These are phyloP conservation scores for Phytophthora litchii DNA, from an alignment of 352 stramenopile genomes.

Conservation along the genomic window DNA sequence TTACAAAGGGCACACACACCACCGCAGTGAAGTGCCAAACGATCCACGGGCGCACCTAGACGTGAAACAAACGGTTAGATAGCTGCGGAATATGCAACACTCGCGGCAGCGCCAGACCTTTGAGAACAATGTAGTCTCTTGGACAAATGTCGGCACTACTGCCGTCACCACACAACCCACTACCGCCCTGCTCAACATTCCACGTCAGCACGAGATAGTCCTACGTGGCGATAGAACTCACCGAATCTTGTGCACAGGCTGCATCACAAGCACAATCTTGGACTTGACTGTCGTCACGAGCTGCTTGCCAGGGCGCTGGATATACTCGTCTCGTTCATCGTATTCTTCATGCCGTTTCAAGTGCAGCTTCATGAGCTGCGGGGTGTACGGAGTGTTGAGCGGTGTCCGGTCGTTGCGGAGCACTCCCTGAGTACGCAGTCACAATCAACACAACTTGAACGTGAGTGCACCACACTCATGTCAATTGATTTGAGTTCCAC, in stretches of 20 bases:
- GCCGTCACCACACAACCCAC: slow-evolving; percentile 43
- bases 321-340: slow-evolving; percentile 40
- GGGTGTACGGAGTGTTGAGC: slow-evolving; percentile 86
- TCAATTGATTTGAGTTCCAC: slow-evolving; percentile 7
- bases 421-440: slow-evolving; percentile 41
- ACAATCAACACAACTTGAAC: background rate
- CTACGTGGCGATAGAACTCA: slow-evolving; percentile 28
- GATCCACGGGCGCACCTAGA: slow-evolving; percentile 59
- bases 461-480: slow-evolving; percentile 6
- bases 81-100: slow-evolving; percentile 1
- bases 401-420: slow-evolving; percentile 76
- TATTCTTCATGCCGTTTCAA: slow-evolving; percentile 69
- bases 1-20: slow-evolving; percentile 73
- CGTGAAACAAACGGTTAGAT: slow-evolving; percentile 4
- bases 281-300: slow-evolving; percentile 51
- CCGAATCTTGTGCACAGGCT: slow-evolving; percentile 58
- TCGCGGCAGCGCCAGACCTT: slow-evolving; percentile 32
- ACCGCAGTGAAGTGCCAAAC: slow-evolving; percentile 72
- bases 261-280: slow-evolving; percentile 43
- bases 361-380: slow-evolving; percentile 84
- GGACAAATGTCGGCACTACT: slow-evolving; percentile 45
- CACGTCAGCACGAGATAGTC: slow-evolving; percentile 8
- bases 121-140: slow-evolving; percentile 45
- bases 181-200: slow-evolving; percentile 21
- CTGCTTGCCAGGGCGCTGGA: slow-evolving; percentile 33